Percentiles rank a stretch among this genome's conserved stretches.
Evolutionary conservation across 192 early-diverging fungal genomes (phyloP).

Genomic region (Paraglomus brasilianum): DNA sequence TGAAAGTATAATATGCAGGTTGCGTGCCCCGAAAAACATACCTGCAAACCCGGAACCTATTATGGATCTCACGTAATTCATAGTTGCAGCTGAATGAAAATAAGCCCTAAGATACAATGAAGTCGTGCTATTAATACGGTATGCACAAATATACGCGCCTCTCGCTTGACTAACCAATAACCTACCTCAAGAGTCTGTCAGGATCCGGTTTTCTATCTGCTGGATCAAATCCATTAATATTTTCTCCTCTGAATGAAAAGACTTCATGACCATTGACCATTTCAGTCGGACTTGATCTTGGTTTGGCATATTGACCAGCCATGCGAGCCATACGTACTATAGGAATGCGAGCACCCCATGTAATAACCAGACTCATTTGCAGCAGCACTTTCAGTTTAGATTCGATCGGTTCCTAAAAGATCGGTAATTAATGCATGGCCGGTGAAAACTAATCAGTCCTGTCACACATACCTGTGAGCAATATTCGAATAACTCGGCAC

Average conservation of each 20-base stretch:
- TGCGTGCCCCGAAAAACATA: background rate
- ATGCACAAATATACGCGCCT: background rate
- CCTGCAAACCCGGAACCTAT: conserved; percentile 79
- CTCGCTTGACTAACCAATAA: background rate
- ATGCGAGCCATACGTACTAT: conserved; percentile 97
- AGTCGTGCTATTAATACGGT: background rate
- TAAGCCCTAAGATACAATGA: conserved; percentile 62
- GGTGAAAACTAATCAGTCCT: background rate
- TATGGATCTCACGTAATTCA: conserved; percentile 92
- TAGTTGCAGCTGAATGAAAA: conserved; percentile 95
- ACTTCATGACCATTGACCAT: conserved; percentile 80
- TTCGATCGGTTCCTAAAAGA: conserved; percentile 77
- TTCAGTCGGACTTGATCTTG: conserved; percentile 89
- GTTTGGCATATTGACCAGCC: conserved; percentile 99
- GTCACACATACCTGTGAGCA: conserved; percentile 70
- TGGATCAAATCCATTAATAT: conserved; percentile 94
- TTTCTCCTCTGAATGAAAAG: conserved; percentile 92
- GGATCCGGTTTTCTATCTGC: conserved; percentile 87
- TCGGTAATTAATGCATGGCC: background rate
- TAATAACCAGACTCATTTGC: conserved; percentile 95
- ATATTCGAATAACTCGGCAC: conserved; percentile 98
- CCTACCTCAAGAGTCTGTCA: conserved; percentile 77
- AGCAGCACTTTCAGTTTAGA: conserved; percentile 94
- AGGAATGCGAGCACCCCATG: conserved; percentile 90
- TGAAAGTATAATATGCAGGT: background rate